Percentiles rank a stretch among this genome's conserved stretches.
phyloP scores from a whole-genome alignment of 1,139 yeast species.

The Protomyces lactucae-debilis region DNA sequence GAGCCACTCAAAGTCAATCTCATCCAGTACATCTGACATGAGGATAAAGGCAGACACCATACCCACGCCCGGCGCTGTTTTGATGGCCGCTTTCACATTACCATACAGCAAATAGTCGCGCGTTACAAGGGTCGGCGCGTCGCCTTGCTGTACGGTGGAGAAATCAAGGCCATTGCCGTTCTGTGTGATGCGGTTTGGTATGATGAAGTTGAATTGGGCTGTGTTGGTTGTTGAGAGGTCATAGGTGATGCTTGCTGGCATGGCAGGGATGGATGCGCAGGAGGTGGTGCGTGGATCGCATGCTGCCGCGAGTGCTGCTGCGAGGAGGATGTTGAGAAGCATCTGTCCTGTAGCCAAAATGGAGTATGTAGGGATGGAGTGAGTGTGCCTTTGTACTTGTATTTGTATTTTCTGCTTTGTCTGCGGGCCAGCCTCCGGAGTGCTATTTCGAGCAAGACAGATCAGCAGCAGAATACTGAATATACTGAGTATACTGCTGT shows the following conservation, averaged over 20 bases:
- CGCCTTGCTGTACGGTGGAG: slow-evolving; percentile 74
- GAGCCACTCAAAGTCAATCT: slow-evolving; percentile 80
- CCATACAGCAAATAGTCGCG: slow-evolving; percentile 86
- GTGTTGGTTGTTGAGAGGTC: slow-evolving; percentile 10
- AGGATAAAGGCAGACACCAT: slow-evolving; percentile 76
- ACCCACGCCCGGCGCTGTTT: slow-evolving; percentile 71
- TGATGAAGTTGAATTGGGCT: slow-evolving; percentile 11
- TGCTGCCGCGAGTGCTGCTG: background rate
- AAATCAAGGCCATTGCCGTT: slow-evolving; percentile 36
- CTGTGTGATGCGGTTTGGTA: slow-evolving; percentile 9
- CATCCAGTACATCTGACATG: slow-evolving; percentile 79
- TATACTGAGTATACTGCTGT: no score
- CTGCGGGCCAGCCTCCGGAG: background rate
- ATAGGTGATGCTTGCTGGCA: slow-evolving; percentile 13
- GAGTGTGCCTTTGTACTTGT: background rate
- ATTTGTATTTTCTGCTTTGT: background rate
- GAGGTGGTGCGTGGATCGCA: slow-evolving; percentile 16
- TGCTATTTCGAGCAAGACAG: no score
- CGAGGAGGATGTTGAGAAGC: background rate
- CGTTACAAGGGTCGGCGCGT: slow-evolving; percentile 78
- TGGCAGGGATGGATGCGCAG: slow-evolving; percentile 20
- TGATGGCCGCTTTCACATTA: slow-evolving; percentile 61
- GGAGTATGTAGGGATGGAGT: no score
- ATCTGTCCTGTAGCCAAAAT: background rate
- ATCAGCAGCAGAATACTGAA: no score